These are phyloP conservation scores for Spathaspora sp. DNA, from an alignment of 805 yeast genomes.

Conservation along the genomic window DNA sequence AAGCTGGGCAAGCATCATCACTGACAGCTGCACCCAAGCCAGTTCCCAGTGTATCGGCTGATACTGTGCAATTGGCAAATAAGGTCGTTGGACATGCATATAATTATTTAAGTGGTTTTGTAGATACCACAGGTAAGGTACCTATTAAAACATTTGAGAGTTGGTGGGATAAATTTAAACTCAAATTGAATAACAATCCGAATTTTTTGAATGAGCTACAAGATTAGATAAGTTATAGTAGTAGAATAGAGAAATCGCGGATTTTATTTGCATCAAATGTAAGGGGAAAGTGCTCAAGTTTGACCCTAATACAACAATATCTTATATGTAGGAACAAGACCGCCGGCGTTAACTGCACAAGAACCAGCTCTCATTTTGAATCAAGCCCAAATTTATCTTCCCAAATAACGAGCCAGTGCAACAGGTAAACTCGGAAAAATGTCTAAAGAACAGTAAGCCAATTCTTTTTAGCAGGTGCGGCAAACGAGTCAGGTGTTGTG, in stretches of 20 bases:
- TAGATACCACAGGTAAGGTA: slow-evolving; percentile 75
- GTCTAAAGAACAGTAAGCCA: neutral
- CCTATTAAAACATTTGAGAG: slow-evolving; percentile 83
- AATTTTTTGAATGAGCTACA: slow-evolving; percentile 57
- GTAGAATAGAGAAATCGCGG: neutral
- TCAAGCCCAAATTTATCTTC: too few species aligned
- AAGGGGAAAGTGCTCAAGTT: neutral
- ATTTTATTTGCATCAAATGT: neutral
- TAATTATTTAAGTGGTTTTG: slow-evolving; percentile 84
- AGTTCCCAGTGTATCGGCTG: slow-evolving; percentile 16
- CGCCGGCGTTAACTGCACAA: too few species aligned
- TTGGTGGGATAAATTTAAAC: slow-evolving; percentile 93
- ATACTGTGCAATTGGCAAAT: slow-evolving; percentile 63
- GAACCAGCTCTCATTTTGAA: too few species aligned
- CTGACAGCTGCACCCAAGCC: slow-evolving; percentile 17
- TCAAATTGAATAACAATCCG: slow-evolving; percentile 75
- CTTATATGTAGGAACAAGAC: neutral
- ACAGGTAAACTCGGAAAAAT: neutral
- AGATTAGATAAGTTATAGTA: slow-evolving; percentile 5
- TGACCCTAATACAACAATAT: neutral
- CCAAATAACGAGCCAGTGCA: neutral
- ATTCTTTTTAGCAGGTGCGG: too few species aligned
- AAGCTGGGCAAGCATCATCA: slow-evolving; percentile 16
- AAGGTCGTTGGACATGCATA: slow-evolving; percentile 91
- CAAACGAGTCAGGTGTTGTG: neutral